Conservation (phyloP, 2,329 filamentous ascomycete species). For the Zarea fungicola region DNA sequence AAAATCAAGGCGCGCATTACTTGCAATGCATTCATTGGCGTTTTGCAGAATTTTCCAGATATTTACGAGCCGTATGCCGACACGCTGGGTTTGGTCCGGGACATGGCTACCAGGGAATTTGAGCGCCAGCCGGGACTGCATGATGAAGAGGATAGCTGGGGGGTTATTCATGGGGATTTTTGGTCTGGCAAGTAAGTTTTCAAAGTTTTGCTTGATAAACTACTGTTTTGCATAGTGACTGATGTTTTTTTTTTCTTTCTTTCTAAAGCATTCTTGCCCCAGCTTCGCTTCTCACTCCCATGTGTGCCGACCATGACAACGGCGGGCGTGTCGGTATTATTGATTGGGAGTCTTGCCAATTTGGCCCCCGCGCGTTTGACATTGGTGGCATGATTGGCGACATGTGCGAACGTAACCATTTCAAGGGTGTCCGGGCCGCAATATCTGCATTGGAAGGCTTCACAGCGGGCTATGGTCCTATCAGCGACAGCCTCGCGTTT, state of each 20-base stretch:
- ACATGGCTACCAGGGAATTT: background rate
- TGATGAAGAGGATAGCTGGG: background rate
- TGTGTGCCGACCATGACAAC: too few species aligned
- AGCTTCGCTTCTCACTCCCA: background rate
- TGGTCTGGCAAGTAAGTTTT: slow-evolving; percentile 4
- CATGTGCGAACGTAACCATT: slow-evolving; percentile 5
- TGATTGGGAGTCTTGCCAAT: slow-evolving; percentile 1
- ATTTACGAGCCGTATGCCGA: background rate
- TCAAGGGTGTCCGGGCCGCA: background rate
- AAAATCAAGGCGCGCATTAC: background rate
- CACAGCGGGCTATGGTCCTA: background rate
- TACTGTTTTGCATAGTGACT: background rate
- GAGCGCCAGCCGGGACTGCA: background rate
- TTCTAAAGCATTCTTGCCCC: background rate
- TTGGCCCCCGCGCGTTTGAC: slow-evolving; percentile 1
- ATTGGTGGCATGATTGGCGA: slow-evolving; percentile 7
- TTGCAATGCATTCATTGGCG: background rate
- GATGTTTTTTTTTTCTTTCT: background rate
- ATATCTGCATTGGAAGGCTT: slow-evolving; percentile 2
- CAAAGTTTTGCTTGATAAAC: background rate
- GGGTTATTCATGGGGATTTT: background rate
- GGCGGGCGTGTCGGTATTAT: background rate
- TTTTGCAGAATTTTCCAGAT: slow-evolving; percentile 1
- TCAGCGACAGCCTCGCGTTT: background rate
- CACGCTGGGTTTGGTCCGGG: background rate